Conservation (phyloP, 2,329 filamentous ascomycete species). For the Epichloe amarillans region DNA sequence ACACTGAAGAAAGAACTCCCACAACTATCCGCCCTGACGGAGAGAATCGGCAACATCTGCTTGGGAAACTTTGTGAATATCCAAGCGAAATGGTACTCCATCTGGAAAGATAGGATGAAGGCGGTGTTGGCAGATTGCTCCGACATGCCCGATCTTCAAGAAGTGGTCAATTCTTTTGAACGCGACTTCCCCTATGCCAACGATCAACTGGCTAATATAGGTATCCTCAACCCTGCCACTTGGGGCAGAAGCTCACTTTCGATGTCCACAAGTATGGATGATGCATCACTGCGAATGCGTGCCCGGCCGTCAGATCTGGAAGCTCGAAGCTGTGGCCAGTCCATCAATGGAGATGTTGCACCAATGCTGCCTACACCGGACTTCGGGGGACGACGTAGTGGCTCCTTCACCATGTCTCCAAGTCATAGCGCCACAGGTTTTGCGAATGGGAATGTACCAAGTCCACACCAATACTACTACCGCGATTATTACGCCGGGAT, state of each 20-base stretch:
- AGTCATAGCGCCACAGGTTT: slow-evolving; percentile 21
- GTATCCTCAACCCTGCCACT: slow-evolving; percentile 64
- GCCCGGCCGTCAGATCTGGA: slow-evolving; percentile 35
- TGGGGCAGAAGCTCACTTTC: slow-evolving; percentile 44
- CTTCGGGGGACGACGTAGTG: slow-evolving; percentile 53
- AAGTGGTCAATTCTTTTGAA: slow-evolving; percentile 67
- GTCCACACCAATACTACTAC: slow-evolving; percentile 43
- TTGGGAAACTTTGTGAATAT: slow-evolving; percentile 74
- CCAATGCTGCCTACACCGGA: slow-evolving; percentile 53
- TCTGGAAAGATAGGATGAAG: slow-evolving; percentile 74
- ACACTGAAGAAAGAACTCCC: slow-evolving; percentile 88
- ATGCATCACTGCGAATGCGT: slow-evolving; percentile 33
- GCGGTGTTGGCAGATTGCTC: slow-evolving; percentile 52
- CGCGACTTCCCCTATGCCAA: slow-evolving; percentile 66
- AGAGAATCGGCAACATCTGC: slow-evolving; percentile 71
- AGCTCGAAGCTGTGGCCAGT: slow-evolving; percentile 43
- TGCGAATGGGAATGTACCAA: slow-evolving; percentile 21
- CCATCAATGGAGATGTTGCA: slow-evolving; percentile 47
- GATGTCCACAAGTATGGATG: slow-evolving; percentile 43
- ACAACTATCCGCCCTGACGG: slow-evolving; percentile 67
- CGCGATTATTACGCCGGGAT: slow-evolving; percentile 36
- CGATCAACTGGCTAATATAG: slow-evolving; percentile 54
- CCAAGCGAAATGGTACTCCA: slow-evolving; percentile 68
- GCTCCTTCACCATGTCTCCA: slow-evolving; percentile 50
- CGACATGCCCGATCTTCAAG: slow-evolving; percentile 51